Evolutionary conservation across 2,329 filamentous ascomycete genomes (phyloP).

Genomic region (Blastomyces percursus): DNA sequence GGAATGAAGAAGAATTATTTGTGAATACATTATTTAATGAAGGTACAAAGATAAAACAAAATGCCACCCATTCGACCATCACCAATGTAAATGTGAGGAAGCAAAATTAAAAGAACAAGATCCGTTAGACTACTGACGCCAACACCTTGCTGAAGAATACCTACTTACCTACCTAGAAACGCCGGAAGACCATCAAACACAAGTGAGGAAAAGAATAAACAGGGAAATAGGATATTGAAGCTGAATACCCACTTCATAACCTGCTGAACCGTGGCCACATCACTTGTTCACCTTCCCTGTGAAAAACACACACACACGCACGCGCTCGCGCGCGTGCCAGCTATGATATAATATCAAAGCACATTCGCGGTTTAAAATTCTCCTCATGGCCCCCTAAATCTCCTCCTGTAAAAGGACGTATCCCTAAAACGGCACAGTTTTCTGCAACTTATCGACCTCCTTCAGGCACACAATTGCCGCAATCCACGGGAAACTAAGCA

Average conservation of each 20-base stretch:
- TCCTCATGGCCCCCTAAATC: not conserved
- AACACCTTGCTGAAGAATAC: not conserved
- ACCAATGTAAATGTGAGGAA: not conserved
- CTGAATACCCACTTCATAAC: too few species aligned
- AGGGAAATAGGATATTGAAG: too few species aligned
- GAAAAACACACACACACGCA: too few species aligned
- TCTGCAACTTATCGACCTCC: constrained; percentile 19
- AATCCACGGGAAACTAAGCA: constrained; percentile 20
- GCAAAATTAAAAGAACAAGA: not conserved
- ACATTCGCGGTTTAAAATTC: too few species aligned
- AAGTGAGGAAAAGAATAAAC: too few species aligned
- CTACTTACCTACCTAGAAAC: too few species aligned
- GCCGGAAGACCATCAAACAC: not conserved
- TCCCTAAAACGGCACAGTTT: constrained; percentile 7
- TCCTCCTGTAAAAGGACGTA: not conserved
- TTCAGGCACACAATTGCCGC: constrained; percentile 18
- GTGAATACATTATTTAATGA: not conserved
- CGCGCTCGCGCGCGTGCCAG: too few species aligned
- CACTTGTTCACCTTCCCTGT: too few species aligned
- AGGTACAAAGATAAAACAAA: not conserved
- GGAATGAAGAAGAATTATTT: not conserved
- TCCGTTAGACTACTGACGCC: not conserved
- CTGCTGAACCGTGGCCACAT: too few species aligned
- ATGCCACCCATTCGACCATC: not conserved
- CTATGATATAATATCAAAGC: not conserved